A percentile compares a stretch with the other conserved stretches of the same genome.
phyloP scores from a whole-genome alignment of 495 filamentous ascomycete species.

The Letharia columbiana region DNA sequence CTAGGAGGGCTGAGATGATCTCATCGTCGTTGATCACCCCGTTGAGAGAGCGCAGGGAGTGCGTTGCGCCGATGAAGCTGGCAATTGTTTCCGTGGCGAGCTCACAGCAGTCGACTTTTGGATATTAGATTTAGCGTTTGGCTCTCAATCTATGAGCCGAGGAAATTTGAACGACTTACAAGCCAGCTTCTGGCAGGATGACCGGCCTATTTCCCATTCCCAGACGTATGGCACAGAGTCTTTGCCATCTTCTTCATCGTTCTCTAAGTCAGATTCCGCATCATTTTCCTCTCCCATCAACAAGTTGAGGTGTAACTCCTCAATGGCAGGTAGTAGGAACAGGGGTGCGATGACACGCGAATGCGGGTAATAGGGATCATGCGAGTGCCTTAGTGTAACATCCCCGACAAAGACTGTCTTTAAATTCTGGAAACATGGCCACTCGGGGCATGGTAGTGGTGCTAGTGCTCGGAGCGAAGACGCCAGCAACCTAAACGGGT shows the following conservation, averaged over 20 bases:
- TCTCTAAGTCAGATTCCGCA: not conserved
- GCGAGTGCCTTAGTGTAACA: not conserved
- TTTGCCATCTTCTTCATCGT: not conserved
- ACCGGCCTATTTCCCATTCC: not conserved
- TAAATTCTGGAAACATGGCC: not conserved
- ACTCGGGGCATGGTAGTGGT: not conserved
- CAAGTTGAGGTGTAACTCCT: not conserved
- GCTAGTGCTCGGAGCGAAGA: constrained; percentile 1
- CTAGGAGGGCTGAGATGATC: not conserved
- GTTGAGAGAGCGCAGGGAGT: not conserved
- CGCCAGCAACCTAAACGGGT: not conserved
- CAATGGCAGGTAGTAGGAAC: not conserved
- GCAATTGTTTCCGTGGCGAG: not conserved
- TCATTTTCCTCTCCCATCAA: not conserved
- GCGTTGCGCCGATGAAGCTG: not conserved
- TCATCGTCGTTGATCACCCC: not conserved
- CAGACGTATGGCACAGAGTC: not conserved
- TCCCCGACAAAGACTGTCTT: not conserved
- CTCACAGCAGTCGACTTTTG: not conserved
- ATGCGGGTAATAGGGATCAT: not conserved
- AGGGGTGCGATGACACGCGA: not conserved
- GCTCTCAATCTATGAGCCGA: not conserved
- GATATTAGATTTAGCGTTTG: not conserved
- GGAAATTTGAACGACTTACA: not conserved
- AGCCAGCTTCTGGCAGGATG: not conserved